Percentiles rank a stretch among this genome's conserved stretches.
Conservation (phyloP, 495 filamentous ascomycete genomes). For the Aspergillus cavernicola region DNA sequence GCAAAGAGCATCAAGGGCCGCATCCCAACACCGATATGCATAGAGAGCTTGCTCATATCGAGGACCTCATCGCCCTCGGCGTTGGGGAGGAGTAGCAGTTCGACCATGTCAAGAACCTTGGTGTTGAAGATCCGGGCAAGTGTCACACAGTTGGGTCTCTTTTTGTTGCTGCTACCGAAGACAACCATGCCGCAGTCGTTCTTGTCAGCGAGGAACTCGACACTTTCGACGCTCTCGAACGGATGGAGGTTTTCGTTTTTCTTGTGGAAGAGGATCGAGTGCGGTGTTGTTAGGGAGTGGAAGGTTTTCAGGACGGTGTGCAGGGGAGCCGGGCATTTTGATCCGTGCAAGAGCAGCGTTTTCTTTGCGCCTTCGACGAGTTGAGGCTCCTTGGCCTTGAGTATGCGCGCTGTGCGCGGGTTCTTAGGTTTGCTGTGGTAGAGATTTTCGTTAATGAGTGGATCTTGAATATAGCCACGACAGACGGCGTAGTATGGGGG, state of each 20-base stretch:
- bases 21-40: constrained; percentile 64
- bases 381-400: constrained; percentile 90
- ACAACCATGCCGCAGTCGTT: constrained; percentile 83
- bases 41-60: constrained; percentile 80
- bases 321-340: constrained; percentile 70
- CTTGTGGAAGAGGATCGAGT: constrained; percentile 85
- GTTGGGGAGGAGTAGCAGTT: constrained; percentile 73
- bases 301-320: constrained; percentile 81
- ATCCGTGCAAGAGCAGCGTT: constrained; percentile 80
- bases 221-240: constrained; percentile 80
- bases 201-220: constrained; percentile 93
- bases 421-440: constrained; percentile 76
- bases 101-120: constrained; percentile 89
- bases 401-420: constrained; percentile 86
- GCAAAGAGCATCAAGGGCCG: constrained; percentile 86
- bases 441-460: constrained; percentile 18
- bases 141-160: constrained; percentile 85
- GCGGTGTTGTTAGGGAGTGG: constrained; percentile 71
- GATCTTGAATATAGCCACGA: too few species aligned
- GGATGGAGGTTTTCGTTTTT: constrained; percentile 86
- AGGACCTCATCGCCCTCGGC: constrained; percentile 55
- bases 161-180: constrained; percentile 82
- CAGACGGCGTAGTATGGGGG: too few species aligned
- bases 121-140: constrained; percentile 76
- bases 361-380: constrained; percentile 80